A percentile compares a stretch with the other conserved stretches of the same genome.
Evolutionary conservation across 441 rosid genomes (phyloP).

Genomic region (Pelargonium myrrhifolium): DNA sequence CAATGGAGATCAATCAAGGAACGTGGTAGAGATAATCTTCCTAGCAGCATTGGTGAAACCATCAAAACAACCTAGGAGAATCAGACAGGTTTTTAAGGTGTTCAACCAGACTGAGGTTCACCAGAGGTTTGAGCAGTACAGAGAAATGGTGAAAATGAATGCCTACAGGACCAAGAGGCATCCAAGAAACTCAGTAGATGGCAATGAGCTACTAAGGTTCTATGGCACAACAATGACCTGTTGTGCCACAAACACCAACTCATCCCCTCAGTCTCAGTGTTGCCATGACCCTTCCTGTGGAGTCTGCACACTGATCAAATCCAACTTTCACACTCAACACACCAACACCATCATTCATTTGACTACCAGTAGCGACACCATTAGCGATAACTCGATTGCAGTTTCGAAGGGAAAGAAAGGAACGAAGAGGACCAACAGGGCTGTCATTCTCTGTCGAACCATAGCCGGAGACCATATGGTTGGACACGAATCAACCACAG

Average conservation of each 20-base stretch:
- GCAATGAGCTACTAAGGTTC: slow-evolving; percentile 44
- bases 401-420: slow-evolving; percentile 20
- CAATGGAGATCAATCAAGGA: slow-evolving; percentile 41
- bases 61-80: slow-evolving; percentile 29
- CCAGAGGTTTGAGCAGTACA: slow-evolving; percentile 35
- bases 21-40: slow-evolving; percentile 39
- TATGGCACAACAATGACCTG: slow-evolving; percentile 44
- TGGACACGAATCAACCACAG: slow-evolving; percentile 10
- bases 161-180: slow-evolving; percentile 25
- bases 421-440: slow-evolving; percentile 19
- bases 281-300: not conserved
- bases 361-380: slow-evolving; percentile 29
- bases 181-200: slow-evolving; percentile 43
- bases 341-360: slow-evolving; percentile 28
- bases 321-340: slow-evolving; percentile 28
- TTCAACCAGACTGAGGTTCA: slow-evolving; percentile 31
- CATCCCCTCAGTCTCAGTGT: not conserved
- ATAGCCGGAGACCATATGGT: slow-evolving; percentile 28
- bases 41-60: slow-evolving; percentile 30
- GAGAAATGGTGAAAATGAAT: slow-evolving; percentile 34
- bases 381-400: slow-evolving; percentile 24
- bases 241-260: slow-evolving; percentile 14
- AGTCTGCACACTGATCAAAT: slow-evolving; percentile 33
- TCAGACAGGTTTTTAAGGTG: slow-evolving; percentile 37
- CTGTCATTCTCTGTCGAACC: slow-evolving; percentile 34